phyloP scores from a whole-genome alignment of 768 basidiomycete genomes.

The Termitomyces sp. region DNA sequence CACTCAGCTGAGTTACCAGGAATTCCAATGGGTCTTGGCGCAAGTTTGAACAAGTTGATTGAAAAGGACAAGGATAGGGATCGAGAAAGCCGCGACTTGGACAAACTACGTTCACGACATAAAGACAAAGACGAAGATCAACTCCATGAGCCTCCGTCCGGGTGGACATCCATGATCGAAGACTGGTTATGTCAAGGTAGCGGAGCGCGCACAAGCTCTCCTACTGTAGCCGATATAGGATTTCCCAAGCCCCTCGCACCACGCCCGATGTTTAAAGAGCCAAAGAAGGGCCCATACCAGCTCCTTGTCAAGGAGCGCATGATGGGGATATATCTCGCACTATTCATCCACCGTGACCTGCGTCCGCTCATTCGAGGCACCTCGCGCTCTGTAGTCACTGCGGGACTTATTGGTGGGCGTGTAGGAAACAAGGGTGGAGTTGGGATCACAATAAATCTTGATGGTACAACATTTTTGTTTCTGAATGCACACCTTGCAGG shows the following conservation, averaged over 20 bases:
- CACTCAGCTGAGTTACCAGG: conserved; percentile 23
- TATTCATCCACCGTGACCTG: conserved; percentile 73
- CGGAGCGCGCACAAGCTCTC: conserved; percentile 22
- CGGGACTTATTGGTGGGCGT: conserved; percentile 86
- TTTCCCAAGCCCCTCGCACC: conserved; percentile 36
- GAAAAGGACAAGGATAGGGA: conserved; percentile 29
- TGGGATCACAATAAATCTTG: conserved; percentile 82
- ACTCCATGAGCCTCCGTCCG: conserved; percentile 31
- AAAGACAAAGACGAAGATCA: conserved; percentile 33
- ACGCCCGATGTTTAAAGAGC: conserved; percentile 32
- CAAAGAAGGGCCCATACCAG: conserved; percentile 70
- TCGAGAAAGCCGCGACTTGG: conserved; percentile 30
- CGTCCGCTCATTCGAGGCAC: conserved; percentile 61
- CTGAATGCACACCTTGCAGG: conserved; percentile 90
- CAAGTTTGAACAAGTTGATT: conserved; percentile 47
- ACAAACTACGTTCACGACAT: conserved; percentile 27
- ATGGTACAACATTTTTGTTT: conserved; percentile 80
- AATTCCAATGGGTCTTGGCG: conserved; percentile 73
- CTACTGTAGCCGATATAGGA: conserved; percentile 37
- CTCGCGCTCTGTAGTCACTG: conserved; percentile 78
- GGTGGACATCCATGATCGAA: conserved; percentile 76
- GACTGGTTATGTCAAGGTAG: conserved; percentile 58
- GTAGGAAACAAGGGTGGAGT: conserved; percentile 93
- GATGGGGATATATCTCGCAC: conserved; percentile 80
- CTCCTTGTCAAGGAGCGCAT: conserved; percentile 84